Evolutionary conservation across 1,139 yeast genomes (phyloP), one percentile per base, ranked within the genome.

Genomic region (Lodderomyces margitis): DNA sequence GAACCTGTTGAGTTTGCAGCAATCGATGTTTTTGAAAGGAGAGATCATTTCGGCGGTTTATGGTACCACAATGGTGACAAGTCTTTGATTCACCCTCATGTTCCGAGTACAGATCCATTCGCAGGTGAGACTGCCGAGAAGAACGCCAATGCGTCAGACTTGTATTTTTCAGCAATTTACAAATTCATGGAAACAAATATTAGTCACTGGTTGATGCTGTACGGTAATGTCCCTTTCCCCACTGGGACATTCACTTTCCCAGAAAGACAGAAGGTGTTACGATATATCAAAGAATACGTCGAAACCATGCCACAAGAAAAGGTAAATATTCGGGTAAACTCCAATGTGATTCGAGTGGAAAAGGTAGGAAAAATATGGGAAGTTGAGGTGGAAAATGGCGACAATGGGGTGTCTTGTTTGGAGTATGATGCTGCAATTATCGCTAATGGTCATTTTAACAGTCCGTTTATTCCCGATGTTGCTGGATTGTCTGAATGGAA

Each of bases 361-460:
- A 63, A 51, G 11, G 35, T 32, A 10, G 8, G 11, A 5, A 40
- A 23, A 3, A 44, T 40, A 23, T 63, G 68, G 68, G 31, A 44
- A 2, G 34, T 45, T 2, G 37, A 39, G 5, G 43, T 45, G 5
- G 50, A 51, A 10, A 44, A 49, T 46, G 37, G 49, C 37, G n/a
- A 21, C 24, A 19, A 27, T 4, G 7, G 20, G 19, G 21, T 12
- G 21, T 14, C 17, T 3, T 44, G 42, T n/a, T 35, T 27, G 2
- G 50, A 56, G n/a, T 75, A 71, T 50, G 80, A 75, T 52, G 71
- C 70, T 10, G 65, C 74, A 14, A 57, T 74, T 25, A 58, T 75
- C 15, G 77, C 78, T 11, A 74, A 69, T 48, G 80, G 80, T 8
- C 81, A 75, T 55, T 72, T 68, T 45, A 71, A 70, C 40, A 51